Evolutionary conservation across 495 filamentous ascomycete genomes (phyloP), one percentile per base, ranked within the genome.

Genomic region (Polyplosphaeria fusca): DNA sequence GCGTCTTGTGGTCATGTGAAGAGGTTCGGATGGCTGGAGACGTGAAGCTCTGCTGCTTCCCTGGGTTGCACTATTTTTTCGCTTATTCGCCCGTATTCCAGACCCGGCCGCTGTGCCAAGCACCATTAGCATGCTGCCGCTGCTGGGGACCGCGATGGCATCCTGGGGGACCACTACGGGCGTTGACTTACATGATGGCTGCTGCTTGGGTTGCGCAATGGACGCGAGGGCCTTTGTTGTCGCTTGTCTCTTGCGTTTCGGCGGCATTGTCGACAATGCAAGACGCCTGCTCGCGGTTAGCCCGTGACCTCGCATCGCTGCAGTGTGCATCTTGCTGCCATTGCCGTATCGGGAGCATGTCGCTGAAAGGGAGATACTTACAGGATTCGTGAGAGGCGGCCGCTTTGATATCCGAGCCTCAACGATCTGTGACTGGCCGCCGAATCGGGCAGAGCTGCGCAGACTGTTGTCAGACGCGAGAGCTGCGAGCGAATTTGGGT

Each of bases 1-100:
- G 51, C 55, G 60, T n/a, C 67, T 48, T 4, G 65, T 68, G 13
- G 59, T 68, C 65, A 70, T 70, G 38, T 66, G 65, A 41, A 67
- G 48, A 26, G 67, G 67, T 52, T 49, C 49, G n/a, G 67, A 68
- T 22, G 67, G 67, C 54, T 66, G 65, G 40, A 70, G 63, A 58
- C 65, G 55, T 42, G 62, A 61, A 19, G 55, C 47, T 41, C 41
- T 60, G 48, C 35, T 32, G 48, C 35, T 32, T 54, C 55, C 50
- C 42, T 37, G 52, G 28, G 37, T 27, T 24, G 20, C 30, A 58
- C 38, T 55, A 55, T 25, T 58, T 28, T 25, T 35, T 62, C 54
- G 64, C 55, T 63, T 63, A 49, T 19, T 49, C 22, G 64, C 46
- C 40, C 58, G n/a, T n/a, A n/a, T n/a, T n/a, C n/a, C n/a, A n/a